phyloP scores from a whole-genome alignment of 2,329 filamentous ascomycete species.

The Phialocephala subalpina region DNA sequence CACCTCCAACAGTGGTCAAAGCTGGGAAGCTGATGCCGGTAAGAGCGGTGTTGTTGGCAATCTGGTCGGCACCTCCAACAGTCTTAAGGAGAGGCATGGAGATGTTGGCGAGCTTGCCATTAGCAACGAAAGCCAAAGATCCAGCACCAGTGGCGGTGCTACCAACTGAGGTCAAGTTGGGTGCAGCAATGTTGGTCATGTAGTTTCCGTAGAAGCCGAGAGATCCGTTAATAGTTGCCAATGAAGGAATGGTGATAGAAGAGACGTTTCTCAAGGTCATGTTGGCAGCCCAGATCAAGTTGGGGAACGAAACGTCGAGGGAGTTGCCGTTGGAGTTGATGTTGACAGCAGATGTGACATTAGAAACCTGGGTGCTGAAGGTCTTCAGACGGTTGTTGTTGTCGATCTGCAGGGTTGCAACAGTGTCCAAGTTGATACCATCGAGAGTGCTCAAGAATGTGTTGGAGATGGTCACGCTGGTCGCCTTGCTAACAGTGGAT shows the following conservation, averaged over 20 bases:
- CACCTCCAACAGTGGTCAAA: conserved; percentile 77
- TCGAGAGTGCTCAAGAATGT: conserved; percentile 81
- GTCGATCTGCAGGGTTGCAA: conserved; percentile 80
- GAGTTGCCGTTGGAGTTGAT: conserved; percentile 83
- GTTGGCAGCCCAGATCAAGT: conserved; percentile 81
- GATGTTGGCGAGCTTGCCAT: conserved; percentile 73
- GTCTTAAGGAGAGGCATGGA: conserved; percentile 72
- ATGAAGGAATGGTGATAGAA: conserved; percentile 74
- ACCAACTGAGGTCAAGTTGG: conserved; percentile 75
- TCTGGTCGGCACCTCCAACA: conserved; percentile 80
- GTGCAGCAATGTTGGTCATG: conserved; percentile 66
- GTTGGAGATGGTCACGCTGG: conserved; percentile 79
- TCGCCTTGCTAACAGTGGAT: conserved; percentile 69
- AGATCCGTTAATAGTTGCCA: conserved; percentile 77
- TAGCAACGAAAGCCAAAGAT: conserved; percentile 69
- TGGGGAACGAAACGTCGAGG: conserved; percentile 76
- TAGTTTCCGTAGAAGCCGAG: conserved; percentile 85
- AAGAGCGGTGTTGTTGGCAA: conserved; percentile 90
- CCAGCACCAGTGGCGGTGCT: conserved; percentile 46
- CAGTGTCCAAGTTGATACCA: conserved; percentile 81
- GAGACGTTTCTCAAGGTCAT: conserved; percentile 85
- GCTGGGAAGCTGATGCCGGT: conserved; percentile 70
- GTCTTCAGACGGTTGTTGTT: conserved; percentile 85
- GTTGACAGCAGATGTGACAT: conserved; percentile 73
- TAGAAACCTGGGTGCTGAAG: conserved; percentile 80